These are phyloP conservation scores for Aspergillus pseudoviridinutans DNA, from an alignment of 2,329 filamentous ascomycete genomes.

Conservation along the genomic window DNA sequence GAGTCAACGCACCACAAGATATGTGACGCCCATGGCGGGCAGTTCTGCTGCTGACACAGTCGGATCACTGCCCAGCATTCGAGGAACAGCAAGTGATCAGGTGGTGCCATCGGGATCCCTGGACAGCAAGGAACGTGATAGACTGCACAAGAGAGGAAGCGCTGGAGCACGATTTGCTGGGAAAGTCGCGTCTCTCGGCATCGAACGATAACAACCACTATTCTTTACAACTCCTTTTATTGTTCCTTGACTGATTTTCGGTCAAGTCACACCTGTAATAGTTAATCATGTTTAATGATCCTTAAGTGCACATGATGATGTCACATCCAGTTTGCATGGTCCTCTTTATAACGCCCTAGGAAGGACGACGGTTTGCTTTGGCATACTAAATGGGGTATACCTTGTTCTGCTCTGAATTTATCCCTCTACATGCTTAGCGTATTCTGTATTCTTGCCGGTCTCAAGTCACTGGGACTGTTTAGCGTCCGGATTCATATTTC, in stretches of 20 bases:
- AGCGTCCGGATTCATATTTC: not conserved
- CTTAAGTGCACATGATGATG: conserved; percentile 12
- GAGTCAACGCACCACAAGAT: conserved; percentile 63
- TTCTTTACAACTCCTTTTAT: conserved; percentile 7
- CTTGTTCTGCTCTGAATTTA: not conserved
- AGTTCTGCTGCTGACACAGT: conserved; percentile 52
- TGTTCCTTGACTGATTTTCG: conserved; percentile 4
- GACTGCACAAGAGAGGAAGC: conserved; percentile 74
- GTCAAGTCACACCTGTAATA: conserved; percentile 5
- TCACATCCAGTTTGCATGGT: conserved; percentile 5
- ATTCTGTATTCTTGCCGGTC: not conserved
- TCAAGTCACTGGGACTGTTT: not conserved
- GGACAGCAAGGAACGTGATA: conserved; percentile 58
- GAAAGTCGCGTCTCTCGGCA: conserved; percentile 43
- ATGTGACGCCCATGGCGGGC: conserved; percentile 40
- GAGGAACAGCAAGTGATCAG: conserved; percentile 27
- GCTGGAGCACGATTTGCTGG: conserved; percentile 65
- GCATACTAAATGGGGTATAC: not conserved
- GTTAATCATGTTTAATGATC: conserved; percentile 20
- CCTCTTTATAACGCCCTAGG: conserved; percentile 1
- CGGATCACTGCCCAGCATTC: conserved; percentile 57
- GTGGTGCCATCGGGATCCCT: conserved; percentile 23
- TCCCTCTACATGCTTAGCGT: not conserved
- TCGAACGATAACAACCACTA: conserved; percentile 33
- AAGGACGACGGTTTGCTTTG: not conserved